A percentile compares a stretch with the other conserved stretches of the same genome.
phyloP scores from a whole-genome alignment of 768 basidiomycete genomes.

The Auriscalpium vulgare region DNA sequence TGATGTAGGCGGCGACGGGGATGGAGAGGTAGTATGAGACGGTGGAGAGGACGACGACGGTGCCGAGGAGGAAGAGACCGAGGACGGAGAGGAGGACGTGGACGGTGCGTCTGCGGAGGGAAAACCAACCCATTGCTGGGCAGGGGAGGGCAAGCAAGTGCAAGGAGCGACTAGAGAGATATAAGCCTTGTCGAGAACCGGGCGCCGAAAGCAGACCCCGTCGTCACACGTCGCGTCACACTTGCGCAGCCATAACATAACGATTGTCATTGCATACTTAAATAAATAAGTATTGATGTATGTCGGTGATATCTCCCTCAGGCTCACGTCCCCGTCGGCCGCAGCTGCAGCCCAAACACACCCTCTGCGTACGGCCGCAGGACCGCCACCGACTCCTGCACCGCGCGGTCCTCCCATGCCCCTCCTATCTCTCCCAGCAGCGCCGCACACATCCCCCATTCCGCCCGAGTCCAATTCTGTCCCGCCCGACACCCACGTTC shows the following conservation, averaged over 20 bases:
- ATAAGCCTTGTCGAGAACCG: background rate
- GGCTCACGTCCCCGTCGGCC: conserved; percentile 25
- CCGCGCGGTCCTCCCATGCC: conserved; percentile 44
- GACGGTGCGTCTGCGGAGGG: conserved; percentile 35
- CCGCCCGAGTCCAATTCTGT: conserved; percentile 63
- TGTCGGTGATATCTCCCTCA: too few relatives aligned
- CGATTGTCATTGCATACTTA: too few relatives aligned
- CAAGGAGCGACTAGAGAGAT: conserved; percentile 13
- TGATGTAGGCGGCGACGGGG: conserved; percentile 67
- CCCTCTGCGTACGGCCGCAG: conserved; percentile 40
- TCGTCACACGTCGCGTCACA: background rate
- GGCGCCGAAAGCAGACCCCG: background rate
- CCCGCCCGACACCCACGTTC: conserved; percentile 53
- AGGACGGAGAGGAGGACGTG: conserved; percentile 47
- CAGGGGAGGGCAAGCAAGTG: conserved; percentile 2
- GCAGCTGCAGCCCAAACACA: conserved; percentile 41
- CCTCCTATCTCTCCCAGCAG: conserved; percentile 41
- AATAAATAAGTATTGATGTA: too few relatives aligned
- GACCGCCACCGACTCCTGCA: conserved; percentile 41
- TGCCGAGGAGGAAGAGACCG: conserved; percentile 76
- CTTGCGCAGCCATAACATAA: background rate
- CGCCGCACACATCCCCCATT: conserved; percentile 51
- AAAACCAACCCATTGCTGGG: conserved; percentile 13
- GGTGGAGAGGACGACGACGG: conserved; percentile 85
- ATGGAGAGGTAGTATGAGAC: conserved; percentile 87